Base-by-base conservation (phyloP, 805 yeast species). In the Kodamaea jinghongensis region DNA sequence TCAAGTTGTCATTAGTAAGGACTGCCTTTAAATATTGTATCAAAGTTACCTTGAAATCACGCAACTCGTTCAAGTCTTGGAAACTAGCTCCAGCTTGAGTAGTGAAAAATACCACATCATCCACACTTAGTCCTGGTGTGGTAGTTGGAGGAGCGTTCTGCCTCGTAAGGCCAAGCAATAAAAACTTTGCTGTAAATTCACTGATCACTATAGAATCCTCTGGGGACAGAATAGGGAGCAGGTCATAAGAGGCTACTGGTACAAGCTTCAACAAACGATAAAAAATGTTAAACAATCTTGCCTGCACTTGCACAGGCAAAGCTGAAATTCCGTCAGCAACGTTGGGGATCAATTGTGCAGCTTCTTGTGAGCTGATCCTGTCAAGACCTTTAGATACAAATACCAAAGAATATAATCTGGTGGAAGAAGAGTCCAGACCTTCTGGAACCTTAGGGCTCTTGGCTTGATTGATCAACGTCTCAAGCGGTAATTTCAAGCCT, bases 301-400 rank as follows among this genome's bases (percentile, higher is more conserved):
- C 79, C 6, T 76, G 60, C 1, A 72, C 65, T 3, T 50, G 44
- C 0, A 31, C 9, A 1, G 72, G 56, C 27, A 60, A 63, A 0
- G 34, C 25, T 1, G 77, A 61, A 2, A 86, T 76, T 0, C 72
- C 73, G 1, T 64, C 56, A 14, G 80, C 55, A 0, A 81, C 58
- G 3, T 56, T 41, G 0, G 86, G 83, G 0, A 82, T 52, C 27
- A 82, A 53, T 3, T 48, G 54, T 1, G 49, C 52, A 39, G 71
- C 65, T 4, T 66, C 75, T 3, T 54, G 56, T 1, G 45, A 42
- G 1, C 56, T 30, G 37, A 83, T 48, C 38, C 91, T 62, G 28
- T 79, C 82, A 11, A 86, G 55, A 6, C 86, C 91, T 56, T 76
- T 79, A 1, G 90, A 75, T 0, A 83, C 67, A 46, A 86, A 82